Base-by-base conservation (phyloP, 2,329 filamentous ascomycete genomes). In the Colletotrichum chrysophilum region DNA sequence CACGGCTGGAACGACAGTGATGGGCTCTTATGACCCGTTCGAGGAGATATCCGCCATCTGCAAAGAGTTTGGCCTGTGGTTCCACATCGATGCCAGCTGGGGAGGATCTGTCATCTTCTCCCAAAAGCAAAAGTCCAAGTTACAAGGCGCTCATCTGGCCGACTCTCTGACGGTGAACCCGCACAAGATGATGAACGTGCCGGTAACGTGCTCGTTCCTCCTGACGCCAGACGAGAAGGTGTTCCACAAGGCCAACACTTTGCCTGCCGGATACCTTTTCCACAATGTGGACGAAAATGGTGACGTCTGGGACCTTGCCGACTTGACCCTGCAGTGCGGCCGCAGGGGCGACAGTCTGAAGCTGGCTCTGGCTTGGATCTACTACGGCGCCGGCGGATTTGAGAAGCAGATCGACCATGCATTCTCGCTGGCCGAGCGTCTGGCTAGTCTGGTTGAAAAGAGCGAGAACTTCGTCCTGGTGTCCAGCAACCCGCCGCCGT, bases 121-220 rank as follows among this genome's bases (percentile, higher is more conserved):
- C 1, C 80, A 88, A n/a, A 86, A 86, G 73, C 93, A 94, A 58
- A 87, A 86, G 61, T 81, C 83, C 77, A 94, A 95, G 81, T 86
- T 98, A 12, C 83, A 87, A 2, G 96, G 96, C 16, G 88, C 90
- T 3, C 89, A 96, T 60, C 89, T 93, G 55, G 97, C 96, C 12
- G 91, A 98, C 84, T 95, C 93, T 16, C 88, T 98, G 52, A 95
- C 96, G 3, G 91, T 98, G 70, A 98, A 98, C 84, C 96, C 97
- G 73, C 97, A 99, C 87, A 98, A 98, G 87, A 98, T 98, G 97
- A 91, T 98, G 82, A 95, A 95, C 74, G 94, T 95, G 4, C 96
- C 97, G 0, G 87, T 97, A 55, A 98, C 96, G 0, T 98, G 96
- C 86, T 96, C 94, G 0, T 98, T 98, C 86, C 90, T 99, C 6